phyloP scores from a whole-genome alignment of 176 grass and related monocot genomes.

The Bonia amplexicaulis region DNA sequence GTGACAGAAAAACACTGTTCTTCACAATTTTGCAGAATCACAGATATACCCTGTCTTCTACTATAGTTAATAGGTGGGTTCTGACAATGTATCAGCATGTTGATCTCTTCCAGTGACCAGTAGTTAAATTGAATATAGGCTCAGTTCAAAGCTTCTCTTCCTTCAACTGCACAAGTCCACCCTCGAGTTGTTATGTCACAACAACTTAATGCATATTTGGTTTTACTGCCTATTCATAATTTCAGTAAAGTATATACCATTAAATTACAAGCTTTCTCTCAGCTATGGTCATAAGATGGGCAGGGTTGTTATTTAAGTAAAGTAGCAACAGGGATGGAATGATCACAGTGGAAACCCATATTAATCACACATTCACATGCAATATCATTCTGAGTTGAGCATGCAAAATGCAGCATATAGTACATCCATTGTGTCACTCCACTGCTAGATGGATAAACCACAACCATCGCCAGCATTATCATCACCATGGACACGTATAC shows the following conservation, averaged over 20 bases:
- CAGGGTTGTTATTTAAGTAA: not conserved
- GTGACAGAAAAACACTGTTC: not conserved
- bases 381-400: not conserved
- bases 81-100: not conserved
- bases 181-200: not conserved
- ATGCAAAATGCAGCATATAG: not conserved
- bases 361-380: not conserved
- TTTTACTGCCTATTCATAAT: not conserved
- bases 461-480: not conserved
- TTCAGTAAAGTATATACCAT: not conserved
- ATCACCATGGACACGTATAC: not conserved
- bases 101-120: not conserved
- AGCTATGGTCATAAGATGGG: not conserved
- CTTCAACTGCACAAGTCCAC: not conserved
- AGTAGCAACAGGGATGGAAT: not conserved
- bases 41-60: not conserved
- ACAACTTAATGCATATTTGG: not conserved
- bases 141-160: not conserved
- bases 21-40: not conserved
- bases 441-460: not conserved
- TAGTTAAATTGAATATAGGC: not conserved
- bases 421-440: not conserved
- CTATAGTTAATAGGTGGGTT: not conserved
- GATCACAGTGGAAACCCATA: not conserved
- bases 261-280: not conserved